phyloP scores from a whole-genome alignment of 2,329 filamentous ascomycete species.

The Pestalotiopsis sp. region DNA sequence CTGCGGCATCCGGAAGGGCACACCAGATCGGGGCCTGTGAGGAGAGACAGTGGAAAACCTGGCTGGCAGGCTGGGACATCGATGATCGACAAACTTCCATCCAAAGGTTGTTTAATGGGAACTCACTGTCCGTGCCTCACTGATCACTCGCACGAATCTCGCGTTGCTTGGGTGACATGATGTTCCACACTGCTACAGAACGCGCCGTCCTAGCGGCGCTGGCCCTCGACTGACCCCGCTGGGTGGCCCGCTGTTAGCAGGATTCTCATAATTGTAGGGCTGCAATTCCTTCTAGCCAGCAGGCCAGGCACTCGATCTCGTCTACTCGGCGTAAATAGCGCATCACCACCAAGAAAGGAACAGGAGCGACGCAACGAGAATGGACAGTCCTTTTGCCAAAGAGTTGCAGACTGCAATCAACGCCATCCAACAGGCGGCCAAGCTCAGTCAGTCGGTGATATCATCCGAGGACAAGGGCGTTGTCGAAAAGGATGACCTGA shows the following conservation, averaged over 20 bases:
- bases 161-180: too few species aligned
- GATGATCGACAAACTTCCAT: too few species aligned
- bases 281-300: too few species aligned
- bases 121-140: too few species aligned
- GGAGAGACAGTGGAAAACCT: too few species aligned
- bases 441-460: constrained; percentile 53
- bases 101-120: too few species aligned
- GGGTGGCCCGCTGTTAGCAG: background rate
- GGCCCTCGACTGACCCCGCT: background rate
- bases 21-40: too few species aligned
- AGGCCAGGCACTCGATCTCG: too few species aligned
- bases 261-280: background rate
- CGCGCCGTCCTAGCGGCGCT: background rate
- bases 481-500: constrained; percentile 57
- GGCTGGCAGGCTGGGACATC: too few species aligned
- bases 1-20: too few species aligned
- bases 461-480: constrained; percentile 50
- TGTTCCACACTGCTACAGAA: too few species aligned
- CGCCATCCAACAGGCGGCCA: constrained; percentile 43
- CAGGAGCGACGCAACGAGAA: constrained; percentile 12
- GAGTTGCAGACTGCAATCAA: constrained; percentile 31
- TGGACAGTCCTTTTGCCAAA: constrained; percentile 32
- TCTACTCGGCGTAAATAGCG: background rate
- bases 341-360: background rate
- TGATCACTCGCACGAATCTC: too few species aligned